Base-by-base conservation (phyloP, 306 rosid species). In the Mucuna pruriens region DNA sequence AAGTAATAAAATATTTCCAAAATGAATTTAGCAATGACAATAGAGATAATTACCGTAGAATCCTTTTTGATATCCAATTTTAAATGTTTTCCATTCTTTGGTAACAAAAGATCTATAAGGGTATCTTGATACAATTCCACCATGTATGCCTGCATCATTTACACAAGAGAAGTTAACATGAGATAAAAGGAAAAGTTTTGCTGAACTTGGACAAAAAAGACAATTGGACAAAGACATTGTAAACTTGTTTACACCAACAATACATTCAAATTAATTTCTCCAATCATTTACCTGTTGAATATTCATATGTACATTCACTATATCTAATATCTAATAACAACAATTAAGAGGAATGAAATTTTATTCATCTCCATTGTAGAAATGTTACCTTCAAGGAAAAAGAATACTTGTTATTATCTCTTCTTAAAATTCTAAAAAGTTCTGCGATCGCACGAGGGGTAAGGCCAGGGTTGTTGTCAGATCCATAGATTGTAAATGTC, bases 401-500 rank as follows among this genome's bases (percentile, higher is more conserved):
- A 16, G 97, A 92, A 82, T 90, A 92, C 62, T 92, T 95, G 85
- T 92, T 95, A 72, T 82, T 75, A 75, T 95, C 99, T 8, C 90
- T 87, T 87, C 73, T 90, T 81, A 95, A 80, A 84, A 93, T 87
- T 85, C 85, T 86, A 79, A 95, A 95, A 69, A 95, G 89, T 66
- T 95, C 99, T 33, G 92, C 71, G 48, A 85, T 95, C 23, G 98
- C 96, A 5, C 97, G 97, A 16, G 98, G 99, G 55, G 98, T 95
- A 60, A 95, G 90, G 10, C 99, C 99, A 45, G 90, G 92, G 75
- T 89, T 88, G 80, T 71, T 79, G 82, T 90, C 97, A 12, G 89
- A 77, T 84, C 99, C 99, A 81, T 95, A 95, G 29, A 95, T 92
- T 11, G 99, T 95, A 76, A 89, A 95, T 45, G 99, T 95, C 84